phyloP scores from a whole-genome alignment of 2,329 filamentous ascomycete genomes.

The Atkinsonella hypoxylon region DNA sequence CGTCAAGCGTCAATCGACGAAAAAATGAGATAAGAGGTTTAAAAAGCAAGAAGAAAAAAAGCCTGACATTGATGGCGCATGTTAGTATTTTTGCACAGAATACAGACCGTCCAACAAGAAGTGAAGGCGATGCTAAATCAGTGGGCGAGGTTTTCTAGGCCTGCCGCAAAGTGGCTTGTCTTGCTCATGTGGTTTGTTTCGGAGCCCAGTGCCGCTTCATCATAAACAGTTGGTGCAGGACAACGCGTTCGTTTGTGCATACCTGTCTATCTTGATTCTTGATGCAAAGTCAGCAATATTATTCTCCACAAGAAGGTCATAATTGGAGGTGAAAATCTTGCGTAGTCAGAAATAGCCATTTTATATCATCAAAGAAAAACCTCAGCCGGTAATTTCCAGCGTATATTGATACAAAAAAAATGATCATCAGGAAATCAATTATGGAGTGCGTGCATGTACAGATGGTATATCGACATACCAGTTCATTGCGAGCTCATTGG shows the following conservation, averaged over 20 bases:
- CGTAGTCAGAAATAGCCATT: slow-evolving; percentile 74
- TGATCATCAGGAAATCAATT: slow-evolving; percentile 42
- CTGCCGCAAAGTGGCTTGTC: slow-evolving; percentile 90
- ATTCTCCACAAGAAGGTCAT: too few relatives aligned
- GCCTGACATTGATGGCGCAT: background rate
- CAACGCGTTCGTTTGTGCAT: slow-evolving; percentile 13
- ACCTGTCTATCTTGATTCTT: slow-evolving; percentile 20
- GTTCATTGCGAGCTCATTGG: background rate
- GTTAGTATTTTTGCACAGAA: background rate
- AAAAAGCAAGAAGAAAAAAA: too few relatives aligned
- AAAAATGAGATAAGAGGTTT: too few relatives aligned
- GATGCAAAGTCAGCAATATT: slow-evolving; percentile 18
- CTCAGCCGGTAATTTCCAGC: slow-evolving; percentile 97
- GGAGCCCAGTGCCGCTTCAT: slow-evolving; percentile 98
- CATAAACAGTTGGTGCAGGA: slow-evolving; percentile 34
- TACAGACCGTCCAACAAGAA: background rate
- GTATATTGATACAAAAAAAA: slow-evolving; percentile 50
- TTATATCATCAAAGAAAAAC: slow-evolving; percentile 63
- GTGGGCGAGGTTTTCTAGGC: slow-evolving; percentile 99
- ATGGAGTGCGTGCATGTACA: background rate
- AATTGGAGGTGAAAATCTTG: slow-evolving; percentile 6
- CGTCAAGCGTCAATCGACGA: background rate
- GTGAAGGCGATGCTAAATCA: slow-evolving; percentile 39
- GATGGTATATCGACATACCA: background rate
- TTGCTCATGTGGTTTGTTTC: slow-evolving; percentile 60